phyloP scores from a whole-genome alignment of 352 stramenopile genomes.

The Globisporangium parvum region DNA sequence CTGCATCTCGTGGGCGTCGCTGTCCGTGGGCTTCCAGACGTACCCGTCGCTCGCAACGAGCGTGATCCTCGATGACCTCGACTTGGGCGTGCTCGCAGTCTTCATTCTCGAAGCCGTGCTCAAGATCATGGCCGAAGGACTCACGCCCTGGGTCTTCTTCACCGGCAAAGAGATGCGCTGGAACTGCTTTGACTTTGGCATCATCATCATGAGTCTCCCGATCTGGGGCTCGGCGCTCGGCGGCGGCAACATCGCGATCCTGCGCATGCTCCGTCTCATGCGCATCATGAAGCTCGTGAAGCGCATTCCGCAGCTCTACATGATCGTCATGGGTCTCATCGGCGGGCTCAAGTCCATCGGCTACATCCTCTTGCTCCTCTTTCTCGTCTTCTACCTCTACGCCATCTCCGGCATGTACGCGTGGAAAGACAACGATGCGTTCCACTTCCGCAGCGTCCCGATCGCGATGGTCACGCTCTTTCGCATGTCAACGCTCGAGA shows the following conservation, averaged over 20 bases:
- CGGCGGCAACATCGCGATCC: constrained; percentile 70
- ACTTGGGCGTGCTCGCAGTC: constrained; percentile 55
- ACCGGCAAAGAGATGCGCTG: constrained; percentile 62
- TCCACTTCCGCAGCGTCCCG: constrained; percentile 72
- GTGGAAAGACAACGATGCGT: constrained; percentile 83
- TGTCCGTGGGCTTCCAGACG: constrained; percentile 79
- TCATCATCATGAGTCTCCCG: constrained; percentile 75
- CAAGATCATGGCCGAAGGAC: constrained; percentile 77
- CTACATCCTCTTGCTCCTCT: constrained; percentile 86
- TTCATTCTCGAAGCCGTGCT: constrained; percentile 74
- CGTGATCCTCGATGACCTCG: constrained; percentile 47
- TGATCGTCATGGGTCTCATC: constrained; percentile 90
- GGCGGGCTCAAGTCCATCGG: constrained; percentile 83
- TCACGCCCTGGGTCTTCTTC: constrained; percentile 74
- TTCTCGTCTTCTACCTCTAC: constrained; percentile 89
- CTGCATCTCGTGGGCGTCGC: constrained; percentile 72
- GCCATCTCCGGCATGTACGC: constrained; percentile 89
- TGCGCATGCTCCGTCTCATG: constrained; percentile 83
- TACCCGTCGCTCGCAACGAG: constrained; percentile 44
- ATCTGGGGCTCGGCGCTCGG: constrained; percentile 61
- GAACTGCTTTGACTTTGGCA: constrained; percentile 84
- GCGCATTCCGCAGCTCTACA: constrained; percentile 83
- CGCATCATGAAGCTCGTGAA: constrained; percentile 90
- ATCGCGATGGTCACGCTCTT: constrained; percentile 85
- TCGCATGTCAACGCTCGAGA: constrained; percentile 75